Conservation (phyloP, 2,329 filamentous ascomycete genomes). For the Immersiporthe knoxdaviesiana region DNA sequence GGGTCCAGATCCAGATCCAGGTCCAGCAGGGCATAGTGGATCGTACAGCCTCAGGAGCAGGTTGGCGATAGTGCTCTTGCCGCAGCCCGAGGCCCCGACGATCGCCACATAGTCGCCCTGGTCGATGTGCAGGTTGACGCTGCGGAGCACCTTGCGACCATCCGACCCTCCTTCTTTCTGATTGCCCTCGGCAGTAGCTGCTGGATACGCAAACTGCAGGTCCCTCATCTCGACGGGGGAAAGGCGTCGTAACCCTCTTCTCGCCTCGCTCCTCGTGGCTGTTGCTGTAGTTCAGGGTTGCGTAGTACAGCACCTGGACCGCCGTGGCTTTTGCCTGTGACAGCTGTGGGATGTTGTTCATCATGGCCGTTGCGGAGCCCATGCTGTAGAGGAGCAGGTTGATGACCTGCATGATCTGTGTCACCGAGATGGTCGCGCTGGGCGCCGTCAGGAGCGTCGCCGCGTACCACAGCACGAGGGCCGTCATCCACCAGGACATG, state of each 20-base stretch:
- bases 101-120: slow-evolving; percentile 72
- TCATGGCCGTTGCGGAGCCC: slow-evolving; percentile 69
- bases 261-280: slow-evolving; percentile 62
- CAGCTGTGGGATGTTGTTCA: slow-evolving; percentile 80
- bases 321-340: slow-evolving; percentile 74
- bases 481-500: slow-evolving; percentile 70
- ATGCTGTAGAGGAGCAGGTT: slow-evolving; percentile 85
- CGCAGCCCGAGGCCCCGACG: slow-evolving; percentile 84
- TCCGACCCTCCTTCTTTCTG: background rate
- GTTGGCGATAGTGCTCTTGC: slow-evolving; percentile 82
- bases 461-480: slow-evolving; percentile 84
- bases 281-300: slow-evolving; percentile 56
- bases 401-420: slow-evolving; percentile 72
- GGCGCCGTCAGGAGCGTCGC: slow-evolving; percentile 61
- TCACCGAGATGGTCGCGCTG: slow-evolving; percentile 51
- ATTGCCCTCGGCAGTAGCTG: slow-evolving; percentile 49
- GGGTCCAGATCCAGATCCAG: too few relatives aligned
- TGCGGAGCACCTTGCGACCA: slow-evolving; percentile 54
- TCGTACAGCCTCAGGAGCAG: slow-evolving; percentile 74
- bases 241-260: slow-evolving; percentile 39
- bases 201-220: slow-evolving; percentile 74
- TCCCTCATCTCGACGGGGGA: slow-evolving; percentile 57
- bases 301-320: slow-evolving; percentile 71
- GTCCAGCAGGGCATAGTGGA: slow-evolving; percentile 34
- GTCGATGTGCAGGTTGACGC: slow-evolving; percentile 67